Percentiles rank a stretch among this genome's conserved stretches.
These are phyloP conservation scores for Umbelopsis isabellina DNA, from an alignment of 192 early-diverging fungal species.

Conservation along the genomic window DNA sequence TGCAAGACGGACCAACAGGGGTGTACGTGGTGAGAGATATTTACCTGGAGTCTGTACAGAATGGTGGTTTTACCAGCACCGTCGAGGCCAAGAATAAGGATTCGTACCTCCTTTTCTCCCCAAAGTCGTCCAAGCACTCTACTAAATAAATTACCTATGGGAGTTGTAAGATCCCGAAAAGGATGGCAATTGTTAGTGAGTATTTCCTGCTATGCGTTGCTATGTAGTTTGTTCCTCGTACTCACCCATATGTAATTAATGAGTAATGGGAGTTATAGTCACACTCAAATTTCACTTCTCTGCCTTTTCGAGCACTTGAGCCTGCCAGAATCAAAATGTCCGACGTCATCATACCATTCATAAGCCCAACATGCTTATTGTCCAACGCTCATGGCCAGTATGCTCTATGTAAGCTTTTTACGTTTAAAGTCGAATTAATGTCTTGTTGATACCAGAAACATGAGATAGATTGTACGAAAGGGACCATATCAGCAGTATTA, in stretches of 20 bases:
- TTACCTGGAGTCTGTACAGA: conserved; percentile 91
- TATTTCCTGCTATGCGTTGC: background rate
- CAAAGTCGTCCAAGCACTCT: conserved; percentile 76
- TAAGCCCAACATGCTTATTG: background rate
- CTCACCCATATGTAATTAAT: conserved; percentile 17
- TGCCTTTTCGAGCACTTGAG: background rate
- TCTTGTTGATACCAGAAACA: too few relatives aligned
- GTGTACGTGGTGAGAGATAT: conserved; percentile 56
- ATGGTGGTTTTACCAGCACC: conserved; percentile 98
- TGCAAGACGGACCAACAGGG: background rate
- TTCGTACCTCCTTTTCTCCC: conserved; percentile 95
- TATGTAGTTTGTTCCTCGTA: background rate
- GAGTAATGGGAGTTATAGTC: background rate
- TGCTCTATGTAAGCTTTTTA: too few relatives aligned
- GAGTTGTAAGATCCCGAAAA: too few relatives aligned
- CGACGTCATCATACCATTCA: conserved; percentile 11
- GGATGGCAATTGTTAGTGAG: background rate
- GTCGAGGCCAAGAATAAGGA: conserved; percentile 95
- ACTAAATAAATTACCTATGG: conserved; percentile 74
- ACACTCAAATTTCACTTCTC: background rate
- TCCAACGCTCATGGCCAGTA: too few relatives aligned
- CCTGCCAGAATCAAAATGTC: background rate
- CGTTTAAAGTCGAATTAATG: too few relatives aligned
- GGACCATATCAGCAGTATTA: too few relatives aligned
- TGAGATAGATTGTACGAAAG: too few relatives aligned